Evolutionary conservation across 2,329 filamentous ascomycete species (phyloP).

Genomic region (Neophaeococcomyces aloes): DNA sequence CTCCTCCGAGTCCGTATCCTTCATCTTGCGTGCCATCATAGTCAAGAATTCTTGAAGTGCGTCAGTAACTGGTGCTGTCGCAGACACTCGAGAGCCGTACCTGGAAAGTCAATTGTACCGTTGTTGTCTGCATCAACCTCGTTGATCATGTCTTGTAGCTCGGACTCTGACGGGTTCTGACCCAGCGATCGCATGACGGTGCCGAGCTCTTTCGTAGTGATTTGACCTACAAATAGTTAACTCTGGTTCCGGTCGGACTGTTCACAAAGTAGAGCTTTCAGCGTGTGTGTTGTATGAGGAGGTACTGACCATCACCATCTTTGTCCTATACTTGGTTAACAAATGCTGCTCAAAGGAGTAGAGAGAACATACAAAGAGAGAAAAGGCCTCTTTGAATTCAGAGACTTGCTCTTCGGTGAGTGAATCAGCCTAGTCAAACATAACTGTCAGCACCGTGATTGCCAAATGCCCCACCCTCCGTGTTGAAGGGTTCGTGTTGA

Average conservation of each 20-base stretch:
- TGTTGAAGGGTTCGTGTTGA: not conserved
- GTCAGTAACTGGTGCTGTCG: not conserved
- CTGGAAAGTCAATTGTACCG: conserved; percentile 82
- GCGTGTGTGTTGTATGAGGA: not conserved
- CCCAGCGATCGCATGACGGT: conserved; percentile 85
- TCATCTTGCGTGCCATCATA: conserved; percentile 94
- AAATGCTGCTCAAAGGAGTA: not conserved
- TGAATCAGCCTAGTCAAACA: conserved; percentile 67
- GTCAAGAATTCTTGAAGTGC: conserved; percentile 63
- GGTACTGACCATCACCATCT: conserved; percentile 74
- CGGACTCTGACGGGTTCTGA: conserved; percentile 81
- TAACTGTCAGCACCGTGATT: conserved; percentile 26
- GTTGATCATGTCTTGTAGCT: conserved; percentile 90
- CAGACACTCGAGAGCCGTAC: conserved; percentile 41
- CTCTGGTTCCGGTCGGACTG: not conserved
- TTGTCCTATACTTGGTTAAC: conserved; percentile 54
- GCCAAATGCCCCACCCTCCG: conserved; percentile 1
- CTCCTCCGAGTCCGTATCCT: conserved; percentile 84
- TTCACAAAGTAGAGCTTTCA: not conserved
- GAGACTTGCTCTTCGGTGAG: conserved; percentile 99
- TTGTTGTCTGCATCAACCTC: conserved; percentile 90
- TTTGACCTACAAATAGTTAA: conserved; percentile 53
- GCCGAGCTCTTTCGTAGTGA: conserved; percentile 81
- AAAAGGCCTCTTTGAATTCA: conserved; percentile 99
- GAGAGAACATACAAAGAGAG: conserved; percentile 72